Percentiles rank a stretch among this genome's conserved stretches.
Conservation (phyloP, 2,329 filamentous ascomycete species). For the Alternaria longipes region DNA sequence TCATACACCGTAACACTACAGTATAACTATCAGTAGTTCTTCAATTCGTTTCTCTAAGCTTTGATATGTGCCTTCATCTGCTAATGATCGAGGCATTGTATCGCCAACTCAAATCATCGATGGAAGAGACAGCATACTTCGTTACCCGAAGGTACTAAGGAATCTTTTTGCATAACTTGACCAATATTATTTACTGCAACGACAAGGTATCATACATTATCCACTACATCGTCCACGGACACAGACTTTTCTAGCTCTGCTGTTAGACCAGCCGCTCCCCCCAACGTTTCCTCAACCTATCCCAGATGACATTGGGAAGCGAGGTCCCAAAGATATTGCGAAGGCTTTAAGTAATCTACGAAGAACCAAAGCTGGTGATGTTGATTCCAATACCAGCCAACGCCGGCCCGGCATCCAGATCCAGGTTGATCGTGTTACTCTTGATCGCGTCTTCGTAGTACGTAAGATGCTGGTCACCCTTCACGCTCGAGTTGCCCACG, state of each 20-base stretch:
- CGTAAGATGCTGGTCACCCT: constrained; percentile 60
- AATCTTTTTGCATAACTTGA: neutral
- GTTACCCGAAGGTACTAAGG: too few species aligned
- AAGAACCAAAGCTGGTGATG: constrained; percentile 22
- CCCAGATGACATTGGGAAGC: neutral
- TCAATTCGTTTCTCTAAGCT: too few species aligned
- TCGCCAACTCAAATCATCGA: too few species aligned
- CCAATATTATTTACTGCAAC: neutral
- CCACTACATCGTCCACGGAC: neutral
- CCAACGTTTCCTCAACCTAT: neutral
- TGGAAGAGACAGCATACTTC: too few species aligned
- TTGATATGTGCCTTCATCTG: too few species aligned
- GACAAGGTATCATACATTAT: constrained; percentile 10
- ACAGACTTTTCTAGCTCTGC: neutral
- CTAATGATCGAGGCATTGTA: too few species aligned
- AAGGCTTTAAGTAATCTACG: neutral
- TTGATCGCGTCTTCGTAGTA: constrained; percentile 67
- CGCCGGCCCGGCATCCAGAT: constrained; percentile 56
- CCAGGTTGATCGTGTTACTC: constrained; percentile 61
- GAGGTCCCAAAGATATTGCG: neutral
- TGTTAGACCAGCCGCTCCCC: neutral
- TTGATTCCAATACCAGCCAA: constrained; percentile 40
- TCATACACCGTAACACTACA: too few species aligned
- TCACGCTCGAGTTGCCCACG: constrained; percentile 61
- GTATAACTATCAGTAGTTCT: too few species aligned